Evolutionary conservation across 129 eudicot genomes (phyloP).

Genomic region (Flaveria brownii): DNA sequence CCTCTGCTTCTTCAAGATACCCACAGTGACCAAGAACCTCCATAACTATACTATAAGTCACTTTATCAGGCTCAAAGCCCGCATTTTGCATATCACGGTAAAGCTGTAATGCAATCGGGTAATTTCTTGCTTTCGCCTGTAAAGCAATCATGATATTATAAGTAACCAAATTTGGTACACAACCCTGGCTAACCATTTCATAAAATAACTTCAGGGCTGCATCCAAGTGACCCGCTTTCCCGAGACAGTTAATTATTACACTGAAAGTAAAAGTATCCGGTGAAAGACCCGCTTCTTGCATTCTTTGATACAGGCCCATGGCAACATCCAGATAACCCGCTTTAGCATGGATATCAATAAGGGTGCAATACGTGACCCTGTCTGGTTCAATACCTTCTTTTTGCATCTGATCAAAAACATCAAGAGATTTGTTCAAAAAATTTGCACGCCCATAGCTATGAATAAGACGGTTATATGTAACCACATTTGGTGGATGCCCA

Average conservation of each 20-base stretch:
- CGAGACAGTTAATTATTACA: slow-evolving; percentile 89
- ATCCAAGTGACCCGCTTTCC: slow-evolving; percentile 91
- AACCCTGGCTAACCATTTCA: slow-evolving; percentile 89
- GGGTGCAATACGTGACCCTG: slow-evolving; percentile 94
- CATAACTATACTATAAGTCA: slow-evolving; percentile 94
- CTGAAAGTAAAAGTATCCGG: slow-evolving; percentile 98
- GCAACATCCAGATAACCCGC: slow-evolving; percentile 96
- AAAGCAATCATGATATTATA: slow-evolving; percentile 94
- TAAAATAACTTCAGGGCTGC: slow-evolving; percentile 81
- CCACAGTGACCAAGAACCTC: slow-evolving; percentile 99
- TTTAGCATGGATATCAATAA: slow-evolving; percentile 98
- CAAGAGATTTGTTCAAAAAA: slow-evolving; percentile 72
- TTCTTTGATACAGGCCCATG: slow-evolving; percentile 77
- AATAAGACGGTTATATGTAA: slow-evolving; percentile 91
- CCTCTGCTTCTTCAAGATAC: slow-evolving; percentile 92
- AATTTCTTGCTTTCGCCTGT: slow-evolving; percentile 96
- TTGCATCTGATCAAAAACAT: slow-evolving; percentile 81
- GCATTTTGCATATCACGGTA: slow-evolving; percentile 83
- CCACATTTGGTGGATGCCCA: slow-evolving; percentile 84
- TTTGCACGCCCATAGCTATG: slow-evolving; percentile 97
- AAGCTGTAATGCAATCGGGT: slow-evolving; percentile 67
- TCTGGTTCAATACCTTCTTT: slow-evolving; percentile 80
- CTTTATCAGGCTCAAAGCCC: slow-evolving; percentile 93
- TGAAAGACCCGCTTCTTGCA: slow-evolving; percentile 96
- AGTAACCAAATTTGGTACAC: slow-evolving; percentile 85